Evolutionary conservation across 441 rosid genomes (phyloP), one percentile per base, ranked within the genome.

Genomic region (Lagerstroemia fauriei): DNA sequence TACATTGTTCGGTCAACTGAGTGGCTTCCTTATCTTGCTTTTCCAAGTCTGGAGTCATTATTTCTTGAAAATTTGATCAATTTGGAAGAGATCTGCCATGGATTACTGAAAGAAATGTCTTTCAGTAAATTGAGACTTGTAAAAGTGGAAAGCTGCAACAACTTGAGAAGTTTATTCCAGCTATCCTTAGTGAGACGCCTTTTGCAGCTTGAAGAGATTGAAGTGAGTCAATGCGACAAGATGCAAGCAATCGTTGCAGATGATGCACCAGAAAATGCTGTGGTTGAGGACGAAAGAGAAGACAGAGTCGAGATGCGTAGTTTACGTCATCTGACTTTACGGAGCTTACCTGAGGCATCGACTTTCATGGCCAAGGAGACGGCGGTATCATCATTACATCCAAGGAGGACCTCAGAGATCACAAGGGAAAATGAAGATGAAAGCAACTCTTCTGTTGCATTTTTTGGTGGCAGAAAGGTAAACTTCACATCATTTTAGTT

Each of bases 201-300:
- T 46, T 47, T 29, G 9, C 77, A 74, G 10, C 57, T 74, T n/a
- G 59, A 48, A 74, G 59, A 74, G 34, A 74, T 74, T 74, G 77
- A 74, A 48, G 77, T 74, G 25, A 12, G 38, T 25, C 32, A 47
- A 1, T 74, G 77, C 57, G 1, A n/a, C 22, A 18, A 5, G 18
- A 10, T 74, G 59, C 34, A 74, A 51, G 59, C 9, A 53, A 47
- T 74, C 47, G 77, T 74, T 7, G 9, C 12, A 6, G 24, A 1
- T 10, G 74, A 34, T 31, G 74, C 10, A 38, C 11, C 51, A 20
- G 29, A 41, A 8, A 25, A 41, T 24, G 51, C 41, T 48, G 51
- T 9, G 11, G 51, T 10, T 14, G 14, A 48, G 51, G 51, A 48
- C 1, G 51, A 9, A 48, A 48, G 9, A 14, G 51, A 48, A 9